Evolutionary conservation across 2,329 filamentous ascomycete genomes (phyloP).

Genomic region (Chaetomiaceae sp.): DNA sequence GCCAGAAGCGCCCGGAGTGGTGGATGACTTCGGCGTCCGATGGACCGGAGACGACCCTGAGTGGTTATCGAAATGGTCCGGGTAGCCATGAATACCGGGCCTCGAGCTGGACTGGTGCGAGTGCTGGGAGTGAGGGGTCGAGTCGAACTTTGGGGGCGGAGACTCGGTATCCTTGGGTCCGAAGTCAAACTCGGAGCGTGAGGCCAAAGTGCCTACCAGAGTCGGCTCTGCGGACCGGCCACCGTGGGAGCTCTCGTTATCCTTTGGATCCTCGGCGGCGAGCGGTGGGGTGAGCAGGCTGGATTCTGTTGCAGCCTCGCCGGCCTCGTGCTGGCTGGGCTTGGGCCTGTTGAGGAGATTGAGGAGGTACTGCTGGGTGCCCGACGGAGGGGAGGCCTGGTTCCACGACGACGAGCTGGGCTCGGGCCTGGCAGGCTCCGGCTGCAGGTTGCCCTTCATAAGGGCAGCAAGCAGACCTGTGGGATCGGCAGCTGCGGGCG

Average conservation of each 20-base stretch:
- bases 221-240: conserved; percentile 24
- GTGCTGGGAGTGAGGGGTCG: conserved; percentile 28
- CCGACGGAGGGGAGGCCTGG: conserved; percentile 52
- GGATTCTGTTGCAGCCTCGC: conserved; percentile 42
- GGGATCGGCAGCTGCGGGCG: conserved; percentile 53
- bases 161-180: conserved; percentile 25
- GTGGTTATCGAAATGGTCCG: conserved; percentile 41
- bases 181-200: conserved; percentile 30
- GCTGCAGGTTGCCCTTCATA: conserved; percentile 53
- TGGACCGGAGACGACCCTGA: conserved; percentile 38
- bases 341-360: conserved; percentile 79
- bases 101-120: conserved; percentile 23
- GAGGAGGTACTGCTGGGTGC: conserved; percentile 81
- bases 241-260: conserved; percentile 20
- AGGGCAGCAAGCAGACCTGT: conserved; percentile 55
- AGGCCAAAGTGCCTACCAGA: conserved; percentile 24
- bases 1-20: conserved; percentile 30
- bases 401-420: conserved; percentile 39
- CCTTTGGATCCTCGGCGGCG: conserved; percentile 30
- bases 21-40: conserved; percentile 39
- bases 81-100: conserved; percentile 30
- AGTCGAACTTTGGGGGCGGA: conserved; percentile 26
- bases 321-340: conserved; percentile 54
- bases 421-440: conserved; percentile 41
- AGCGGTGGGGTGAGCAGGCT: conserved; percentile 45